Evolutionary conservation across 441 rosid genomes (phyloP), one percentile per base, ranked within the genome.

Genomic region (Populus trichocarpa): DNA sequence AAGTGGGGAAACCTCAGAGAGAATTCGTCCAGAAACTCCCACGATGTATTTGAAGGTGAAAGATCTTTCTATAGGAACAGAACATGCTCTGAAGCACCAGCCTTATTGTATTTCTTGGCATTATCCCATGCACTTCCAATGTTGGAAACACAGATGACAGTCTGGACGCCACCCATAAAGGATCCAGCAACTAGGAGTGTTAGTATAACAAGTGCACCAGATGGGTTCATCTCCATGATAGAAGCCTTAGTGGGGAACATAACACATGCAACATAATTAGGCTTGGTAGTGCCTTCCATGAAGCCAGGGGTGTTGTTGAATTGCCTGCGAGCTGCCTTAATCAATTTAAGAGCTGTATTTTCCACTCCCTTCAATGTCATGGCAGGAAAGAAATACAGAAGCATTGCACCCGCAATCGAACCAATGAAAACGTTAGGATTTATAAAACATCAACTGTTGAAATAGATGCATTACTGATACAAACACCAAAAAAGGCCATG

Each of bases 311-410:
- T 89, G 67, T 86, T 83, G 78, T 89, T 88, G 84, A 91, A 91
- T 81, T 91, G 92, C 77, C 93, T 86, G 46, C 92, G 87, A 6
- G 85, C 91, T 81, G 88, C 95, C 80, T 89, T 92, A 33, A 88
- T 92, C 91, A 89, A 88, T 86, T 89, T 89, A n/a, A 91, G 74
- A n/a, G 91, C 93, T 40, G 91, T 89, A 81, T 92, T 89, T 75
- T 93, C 93, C 2, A 91, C 95, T 68, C 92, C 89, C 87, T 91
- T 91, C 89, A 91, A 88, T 72, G 91, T 91, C 93, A 88, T 88
- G 70, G 91, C 93, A 61, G 93, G 89, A 78, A 89, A 91, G 92
- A 90, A 88, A 75, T 82, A 91, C 35, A 92, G 92, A 70, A 91
- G 93, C 95, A 91, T 88, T 6, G 87, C 91, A 74, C 90, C 93